phyloP scores from a whole-genome alignment of 257 asterid genomes.

The Hygrophila difformis region DNA sequence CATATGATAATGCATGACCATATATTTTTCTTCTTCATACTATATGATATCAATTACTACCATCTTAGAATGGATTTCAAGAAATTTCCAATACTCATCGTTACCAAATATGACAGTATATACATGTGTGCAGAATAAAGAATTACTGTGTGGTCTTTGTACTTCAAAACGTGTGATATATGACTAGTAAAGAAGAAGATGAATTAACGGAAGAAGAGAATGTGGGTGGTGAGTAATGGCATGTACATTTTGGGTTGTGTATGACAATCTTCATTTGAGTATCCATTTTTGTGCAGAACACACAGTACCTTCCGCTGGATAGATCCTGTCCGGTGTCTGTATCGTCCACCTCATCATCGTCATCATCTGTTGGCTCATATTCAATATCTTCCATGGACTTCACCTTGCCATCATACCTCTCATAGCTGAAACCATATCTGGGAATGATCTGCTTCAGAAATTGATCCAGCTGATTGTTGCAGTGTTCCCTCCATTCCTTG shows the following conservation, averaged over 20 bases:
- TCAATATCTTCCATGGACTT: slow-evolving; percentile 25
- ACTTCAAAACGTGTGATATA: slow-evolving; percentile 26
- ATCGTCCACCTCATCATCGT: slow-evolving; percentile 27
- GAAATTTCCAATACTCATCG: too few relatives aligned
- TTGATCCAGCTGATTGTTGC: slow-evolving; percentile 20
- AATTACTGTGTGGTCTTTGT: too few relatives aligned
- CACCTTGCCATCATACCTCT: slow-evolving; percentile 43
- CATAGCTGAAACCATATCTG: slow-evolving; percentile 35
- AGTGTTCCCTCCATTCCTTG: slow-evolving; percentile 34
- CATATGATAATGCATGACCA: too few relatives aligned
- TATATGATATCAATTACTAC: too few relatives aligned
- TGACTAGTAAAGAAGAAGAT: slow-evolving; percentile 38
- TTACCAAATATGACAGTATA: too few relatives aligned
- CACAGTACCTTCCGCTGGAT: slow-evolving; percentile 46
- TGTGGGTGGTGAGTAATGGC: slow-evolving; percentile 42
- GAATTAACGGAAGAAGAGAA: slow-evolving; percentile 38
- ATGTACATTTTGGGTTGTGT: slow-evolving; percentile 59
- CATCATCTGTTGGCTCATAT: slow-evolving; percentile 32
- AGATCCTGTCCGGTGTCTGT: slow-evolving; percentile 15
- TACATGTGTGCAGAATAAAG: neutral
- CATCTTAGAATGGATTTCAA: too few relatives aligned
- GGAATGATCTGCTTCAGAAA: slow-evolving; percentile 34
- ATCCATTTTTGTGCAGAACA: slow-evolving; percentile 77
- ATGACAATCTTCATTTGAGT: slow-evolving; percentile 30
- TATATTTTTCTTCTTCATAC: too few relatives aligned